Percentiles rank a stretch among this genome's conserved stretches.
Conservation (phyloP, 169 alveolate genomes). For the Theileria annulata region DNA sequence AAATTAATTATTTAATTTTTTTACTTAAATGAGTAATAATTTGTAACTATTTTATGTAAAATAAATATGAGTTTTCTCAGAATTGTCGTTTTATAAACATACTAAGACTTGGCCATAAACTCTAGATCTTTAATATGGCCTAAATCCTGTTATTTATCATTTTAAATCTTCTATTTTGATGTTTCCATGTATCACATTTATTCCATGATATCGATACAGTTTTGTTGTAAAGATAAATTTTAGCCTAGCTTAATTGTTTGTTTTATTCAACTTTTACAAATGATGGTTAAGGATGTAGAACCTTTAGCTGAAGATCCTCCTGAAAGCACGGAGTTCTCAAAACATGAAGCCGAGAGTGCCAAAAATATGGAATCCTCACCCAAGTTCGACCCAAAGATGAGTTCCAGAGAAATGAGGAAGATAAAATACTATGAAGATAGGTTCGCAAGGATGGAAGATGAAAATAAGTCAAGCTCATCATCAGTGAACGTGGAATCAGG, state of each 20-base stretch:
- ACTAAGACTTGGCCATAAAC: not conserved
- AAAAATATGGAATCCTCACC: conserved; percentile 13
- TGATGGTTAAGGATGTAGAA: not conserved
- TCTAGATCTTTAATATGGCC: not conserved
- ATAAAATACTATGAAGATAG: conserved; percentile 74
- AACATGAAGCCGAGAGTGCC: conserved; percentile 2
- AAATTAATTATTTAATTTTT: no score
- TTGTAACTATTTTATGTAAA: not conserved
- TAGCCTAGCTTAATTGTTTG: not conserved
- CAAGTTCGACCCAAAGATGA: conserved; percentile 67
- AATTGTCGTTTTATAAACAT: not conserved
- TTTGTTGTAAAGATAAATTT: not conserved
- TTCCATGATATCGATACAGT: not conserved
- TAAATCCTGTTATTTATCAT: not conserved
- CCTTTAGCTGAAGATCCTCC: not conserved
- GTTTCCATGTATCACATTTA: not conserved
- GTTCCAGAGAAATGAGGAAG: conserved; percentile 74
- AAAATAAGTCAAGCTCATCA: conserved; percentile 30
- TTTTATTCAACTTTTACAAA: not conserved
- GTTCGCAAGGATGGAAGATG: conserved; percentile 74
- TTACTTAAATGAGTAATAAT: not conserved
- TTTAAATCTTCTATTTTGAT: not conserved
- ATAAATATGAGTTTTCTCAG: not conserved
- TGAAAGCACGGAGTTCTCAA: not conserved
- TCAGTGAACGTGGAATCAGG: not conserved